Percentiles rank a stretch among this genome's conserved stretches.
These are phyloP conservation scores for Penicillium maclennaniae DNA, from an alignment of 495 filamentous ascomycete genomes.

Conservation along the genomic window DNA sequence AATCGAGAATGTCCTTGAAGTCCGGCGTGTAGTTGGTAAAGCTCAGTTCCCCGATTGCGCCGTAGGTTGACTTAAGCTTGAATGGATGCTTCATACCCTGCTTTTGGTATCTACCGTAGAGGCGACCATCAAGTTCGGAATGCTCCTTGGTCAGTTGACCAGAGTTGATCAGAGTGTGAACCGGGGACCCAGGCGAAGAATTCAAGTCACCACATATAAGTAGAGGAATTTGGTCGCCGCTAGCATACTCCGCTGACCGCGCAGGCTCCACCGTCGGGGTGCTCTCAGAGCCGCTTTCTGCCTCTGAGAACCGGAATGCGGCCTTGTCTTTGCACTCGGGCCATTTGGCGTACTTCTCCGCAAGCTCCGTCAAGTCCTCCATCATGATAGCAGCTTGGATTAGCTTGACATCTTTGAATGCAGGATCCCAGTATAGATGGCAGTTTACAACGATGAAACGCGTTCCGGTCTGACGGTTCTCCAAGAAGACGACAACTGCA, in stretches of 20 bases:
- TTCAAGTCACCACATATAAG: constrained; percentile 96
- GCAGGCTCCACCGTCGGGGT: constrained; percentile 50
- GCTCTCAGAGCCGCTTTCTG: constrained; percentile 52
- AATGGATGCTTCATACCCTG: constrained; percentile 94
- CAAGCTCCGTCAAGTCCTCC: constrained; percentile 79
- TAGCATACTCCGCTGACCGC: constrained; percentile 74
- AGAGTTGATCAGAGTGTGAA: constrained; percentile 80
- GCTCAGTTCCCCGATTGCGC: constrained; percentile 68
- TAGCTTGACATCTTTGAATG: constrained; percentile 86
- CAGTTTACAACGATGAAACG: constrained; percentile 89
- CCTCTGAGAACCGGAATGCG: constrained; percentile 59
- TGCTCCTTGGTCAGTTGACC: constrained; percentile 71
- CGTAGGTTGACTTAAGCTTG: constrained; percentile 84
- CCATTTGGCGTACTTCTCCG: constrained; percentile 75
- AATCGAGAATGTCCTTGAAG: constrained; percentile 89
- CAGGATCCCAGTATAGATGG: constrained; percentile 92
- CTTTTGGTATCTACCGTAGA: constrained; percentile 86
- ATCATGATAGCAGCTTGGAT: constrained; percentile 92
- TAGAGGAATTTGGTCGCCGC: constrained; percentile 81
- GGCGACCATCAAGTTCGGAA: constrained; percentile 64
- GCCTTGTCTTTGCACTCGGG: constrained; percentile 76
- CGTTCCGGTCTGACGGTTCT: constrained; percentile 81
- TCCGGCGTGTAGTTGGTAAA: constrained; percentile 96
- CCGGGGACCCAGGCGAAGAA: constrained; percentile 74
- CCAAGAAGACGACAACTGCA: constrained; percentile 82